These are phyloP conservation scores for Rasamsonia emersonii DNA, from an alignment of 2,329 filamentous ascomycete genomes.

Conservation along the genomic window DNA sequence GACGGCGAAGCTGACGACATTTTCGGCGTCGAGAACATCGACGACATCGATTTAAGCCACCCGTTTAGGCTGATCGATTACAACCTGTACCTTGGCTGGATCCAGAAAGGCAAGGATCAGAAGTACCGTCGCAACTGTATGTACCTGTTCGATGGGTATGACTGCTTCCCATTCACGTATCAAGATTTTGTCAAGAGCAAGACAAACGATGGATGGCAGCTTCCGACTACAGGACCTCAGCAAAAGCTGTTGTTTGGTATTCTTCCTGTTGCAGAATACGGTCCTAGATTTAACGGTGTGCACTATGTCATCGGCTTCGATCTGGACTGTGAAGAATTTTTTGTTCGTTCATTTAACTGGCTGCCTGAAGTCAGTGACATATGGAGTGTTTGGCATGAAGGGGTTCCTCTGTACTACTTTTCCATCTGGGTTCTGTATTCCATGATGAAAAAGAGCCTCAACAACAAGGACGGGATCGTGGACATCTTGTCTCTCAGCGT, in stretches of 20 bases:
- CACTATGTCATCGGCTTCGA: slow-evolving; percentile 23
- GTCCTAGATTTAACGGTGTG: slow-evolving; percentile 10
- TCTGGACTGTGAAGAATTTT: slow-evolving; percentile 12
- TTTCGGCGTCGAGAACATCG: not conserved
- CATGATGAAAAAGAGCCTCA: slow-evolving; percentile 15
- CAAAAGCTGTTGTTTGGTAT: slow-evolving; percentile 15
- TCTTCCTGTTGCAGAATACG: slow-evolving; percentile 16
- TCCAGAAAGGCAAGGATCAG: slow-evolving; percentile 15
- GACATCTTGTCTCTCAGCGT: slow-evolving; percentile 18
- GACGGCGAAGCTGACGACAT: not conserved
- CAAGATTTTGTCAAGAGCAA: slow-evolving; percentile 13
- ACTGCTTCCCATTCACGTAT: slow-evolving; percentile 17
- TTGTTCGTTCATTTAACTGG: slow-evolving; percentile 19
- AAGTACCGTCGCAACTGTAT: slow-evolving; percentile 13
- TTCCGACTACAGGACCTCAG: slow-evolving; percentile 5
- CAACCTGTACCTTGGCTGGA: slow-evolving; percentile 20
- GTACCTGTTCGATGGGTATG: slow-evolving; percentile 17
- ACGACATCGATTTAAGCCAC: slow-evolving; percentile 12
- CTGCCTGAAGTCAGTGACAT: slow-evolving; percentile 17
- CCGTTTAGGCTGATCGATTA: slow-evolving; percentile 26
- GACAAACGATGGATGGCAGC: slow-evolving; percentile 2
- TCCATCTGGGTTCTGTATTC: slow-evolving; percentile 14
- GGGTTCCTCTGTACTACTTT: slow-evolving; percentile 15
- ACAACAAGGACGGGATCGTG: slow-evolving; percentile 10
- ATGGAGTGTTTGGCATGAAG: slow-evolving; percentile 19